A percentile compares a stretch with the other conserved stretches of the same genome.
Conservation (phyloP, 768 basidiomycete species). For the Phanerodontia chrysosporium region DNA sequence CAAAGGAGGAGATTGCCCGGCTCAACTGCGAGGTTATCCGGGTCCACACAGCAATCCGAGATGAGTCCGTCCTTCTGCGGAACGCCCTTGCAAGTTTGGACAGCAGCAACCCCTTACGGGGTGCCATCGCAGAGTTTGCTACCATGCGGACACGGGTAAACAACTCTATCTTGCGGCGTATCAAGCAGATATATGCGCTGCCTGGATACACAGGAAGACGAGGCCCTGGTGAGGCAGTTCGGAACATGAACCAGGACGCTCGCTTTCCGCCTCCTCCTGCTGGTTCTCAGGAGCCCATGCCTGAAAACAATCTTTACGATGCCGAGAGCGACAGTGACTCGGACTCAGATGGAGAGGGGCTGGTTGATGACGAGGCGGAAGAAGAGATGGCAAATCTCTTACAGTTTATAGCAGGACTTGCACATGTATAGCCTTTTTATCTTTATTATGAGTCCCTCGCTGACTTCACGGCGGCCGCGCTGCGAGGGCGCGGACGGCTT, state of each 20-base stretch:
- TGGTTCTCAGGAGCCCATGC: not conserved
- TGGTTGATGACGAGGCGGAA: not conserved
- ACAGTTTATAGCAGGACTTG: not conserved
- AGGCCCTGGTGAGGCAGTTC: not conserved
- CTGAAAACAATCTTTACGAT: not conserved
- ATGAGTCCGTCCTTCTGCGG: constrained; percentile 15
- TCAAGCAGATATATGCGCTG: not conserved
- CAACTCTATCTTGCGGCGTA: constrained; percentile 1
- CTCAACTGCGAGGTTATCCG: constrained; percentile 24
- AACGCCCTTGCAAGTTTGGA: not conserved
- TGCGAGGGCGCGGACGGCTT: too few species aligned
- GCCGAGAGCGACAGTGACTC: not conserved
- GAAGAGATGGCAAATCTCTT: not conserved
- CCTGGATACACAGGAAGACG: constrained; percentile 5
- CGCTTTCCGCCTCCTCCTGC: not conserved
- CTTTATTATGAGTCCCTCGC: too few species aligned
- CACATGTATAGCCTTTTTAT: too few species aligned
- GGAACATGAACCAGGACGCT: too few species aligned
- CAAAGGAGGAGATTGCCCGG: constrained; percentile 22
- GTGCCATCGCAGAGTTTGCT: not conserved
- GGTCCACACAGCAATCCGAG: constrained; percentile 21
- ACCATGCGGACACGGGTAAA: constrained; percentile 4
- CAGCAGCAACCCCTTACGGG: not conserved
- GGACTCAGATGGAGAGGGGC: not conserved
- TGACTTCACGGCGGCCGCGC: too few species aligned